Evolutionary conservation across 148 eudicot genomes (phyloP), one percentile per base, ranked within the genome.

Genomic region (Spergularia bocconei): DNA sequence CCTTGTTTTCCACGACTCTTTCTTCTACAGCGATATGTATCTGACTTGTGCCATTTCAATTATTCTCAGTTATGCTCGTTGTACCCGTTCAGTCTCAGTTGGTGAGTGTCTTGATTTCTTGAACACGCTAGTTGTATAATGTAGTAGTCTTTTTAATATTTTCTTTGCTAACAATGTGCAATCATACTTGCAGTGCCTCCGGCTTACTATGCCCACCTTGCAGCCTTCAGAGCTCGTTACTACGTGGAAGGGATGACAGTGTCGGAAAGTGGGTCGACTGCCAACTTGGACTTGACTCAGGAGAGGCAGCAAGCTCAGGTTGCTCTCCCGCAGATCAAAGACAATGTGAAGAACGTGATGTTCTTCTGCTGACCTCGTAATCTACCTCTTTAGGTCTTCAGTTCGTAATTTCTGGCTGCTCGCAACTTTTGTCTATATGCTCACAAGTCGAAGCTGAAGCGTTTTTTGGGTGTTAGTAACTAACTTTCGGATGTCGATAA

Each of bases 21-120:
- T 9, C 8, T 9, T 44, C 8, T 9, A 44, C 48, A 6, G 5
- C 48, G 41, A 15, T 3, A 19, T 25, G 1, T 54, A 33, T 67
- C 67, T 12, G 11, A 25, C 48, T 73, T 14, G 47, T 48, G 38
- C 44, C 41, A 14, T 29, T 52, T 17, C 56, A 23, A 15, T 39
- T 33, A 12, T 62, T 62, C 29, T 12, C 86, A 94, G 98, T 19
- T 94, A 88, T 75, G 98, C 92, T 10, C 83, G 98, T 61, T 94
- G 98, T 72, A 94, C 98, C 5, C 89, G 98, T 3, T 90, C 98
- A 0, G 98, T 94, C 10, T 94, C 98, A 1, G 62, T 94, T 25
- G 98, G 98, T 93, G 51, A 57, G 88, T 77, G 23, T 6, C 16
- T 65, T 33, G 39, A 7, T n/a, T 41, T 17, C 6, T 4, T 36